Percentiles rank a stretch among this genome's conserved stretches.
These are phyloP conservation scores for Capsella rubella DNA, from an alignment of 441 rosid genomes.

Conservation along the genomic window DNA sequence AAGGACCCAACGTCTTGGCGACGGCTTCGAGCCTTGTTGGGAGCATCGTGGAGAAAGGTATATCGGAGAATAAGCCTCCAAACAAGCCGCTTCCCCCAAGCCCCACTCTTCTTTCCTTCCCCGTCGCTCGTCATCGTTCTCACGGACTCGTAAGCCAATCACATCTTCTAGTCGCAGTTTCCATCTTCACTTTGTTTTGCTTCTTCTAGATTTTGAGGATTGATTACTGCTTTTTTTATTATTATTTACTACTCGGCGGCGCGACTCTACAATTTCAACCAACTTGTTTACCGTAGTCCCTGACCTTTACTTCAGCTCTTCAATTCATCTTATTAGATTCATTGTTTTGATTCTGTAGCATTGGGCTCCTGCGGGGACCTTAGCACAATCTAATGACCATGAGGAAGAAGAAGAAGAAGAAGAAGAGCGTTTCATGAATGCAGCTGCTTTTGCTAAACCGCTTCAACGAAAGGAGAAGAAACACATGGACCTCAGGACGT, in stretches of 20 bases:
- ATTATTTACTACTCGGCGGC: neutral
- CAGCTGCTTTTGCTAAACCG: constrained; percentile 73
- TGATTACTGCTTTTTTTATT: neutral
- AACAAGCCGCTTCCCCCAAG: constrained; percentile 61
- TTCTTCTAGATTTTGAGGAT: neutral
- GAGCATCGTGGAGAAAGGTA: constrained; percentile 77
- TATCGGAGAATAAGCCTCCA: constrained; percentile 49
- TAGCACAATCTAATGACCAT: constrained; percentile 36
- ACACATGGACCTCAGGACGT: constrained; percentile 56
- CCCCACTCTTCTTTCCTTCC: constrained; percentile 76
- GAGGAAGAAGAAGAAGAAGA: constrained; percentile 43
- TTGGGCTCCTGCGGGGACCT: constrained; percentile 54
- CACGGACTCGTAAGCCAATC: constrained; percentile 77
- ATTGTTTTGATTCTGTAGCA: constrained; percentile 57
- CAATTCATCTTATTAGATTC: neutral
- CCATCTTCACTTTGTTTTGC: constrained; percentile 11
- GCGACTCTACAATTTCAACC: neutral
- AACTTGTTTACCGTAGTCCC: neutral
- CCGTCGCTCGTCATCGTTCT: constrained; percentile 92
- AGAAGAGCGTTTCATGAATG: constrained; percentile 49
- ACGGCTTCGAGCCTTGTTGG: constrained; percentile 55
- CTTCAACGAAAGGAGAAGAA: constrained; percentile 76
- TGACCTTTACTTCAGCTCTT: constrained; percentile 1
- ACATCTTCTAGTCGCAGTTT: neutral
- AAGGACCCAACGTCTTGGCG: constrained; percentile 16